A percentile compares a stretch with the other conserved stretches of the same genome.
Evolutionary conservation across 2,329 filamentous ascomycete genomes (phyloP).

Genomic region (Dactylellina cionopaga): DNA sequence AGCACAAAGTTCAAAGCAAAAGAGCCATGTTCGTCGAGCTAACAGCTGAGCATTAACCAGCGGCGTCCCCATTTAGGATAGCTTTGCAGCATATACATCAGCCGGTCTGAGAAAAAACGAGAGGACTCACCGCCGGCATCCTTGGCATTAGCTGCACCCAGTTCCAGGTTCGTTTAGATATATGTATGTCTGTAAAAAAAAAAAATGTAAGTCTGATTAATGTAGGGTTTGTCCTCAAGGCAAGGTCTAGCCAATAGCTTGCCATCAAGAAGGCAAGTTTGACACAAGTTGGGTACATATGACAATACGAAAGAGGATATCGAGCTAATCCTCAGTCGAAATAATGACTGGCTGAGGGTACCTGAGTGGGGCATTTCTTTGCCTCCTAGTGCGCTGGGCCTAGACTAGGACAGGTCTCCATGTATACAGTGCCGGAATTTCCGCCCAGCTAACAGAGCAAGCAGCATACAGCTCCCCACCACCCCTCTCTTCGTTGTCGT

Average conservation of each 20-base stretch:
- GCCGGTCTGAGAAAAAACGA: slow-evolving; percentile 3
- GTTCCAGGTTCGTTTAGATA: background rate
- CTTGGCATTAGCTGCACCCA: slow-evolving; percentile 29
- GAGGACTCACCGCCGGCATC: background rate
- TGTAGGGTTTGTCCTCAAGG: no score
- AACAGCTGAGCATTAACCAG: slow-evolving; percentile 10
- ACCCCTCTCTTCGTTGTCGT: slow-evolving; percentile 7
- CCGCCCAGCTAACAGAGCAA: no score
- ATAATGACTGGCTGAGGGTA: background rate
- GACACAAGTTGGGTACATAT: slow-evolving; percentile 5
- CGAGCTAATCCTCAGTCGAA: background rate
- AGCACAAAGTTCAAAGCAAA: no score
- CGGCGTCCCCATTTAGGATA: slow-evolving; percentile 26
- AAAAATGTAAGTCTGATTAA: no score
- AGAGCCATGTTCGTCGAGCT: no score
- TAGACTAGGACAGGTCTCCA: background rate
- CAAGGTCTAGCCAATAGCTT: slow-evolving; percentile 17
- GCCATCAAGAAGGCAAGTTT: slow-evolving; percentile 26
- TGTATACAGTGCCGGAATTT: no score
- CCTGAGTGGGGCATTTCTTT: slow-evolving; percentile 7
- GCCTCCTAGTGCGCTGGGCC: background rate
- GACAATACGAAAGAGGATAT: slow-evolving; percentile 17
- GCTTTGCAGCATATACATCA: slow-evolving; percentile 11
- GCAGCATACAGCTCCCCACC: no score
- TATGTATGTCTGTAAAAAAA: no score